These are phyloP conservation scores for Solanum hybrid DNA, from an alignment of 305 asterid genomes.

Conservation along the genomic window DNA sequence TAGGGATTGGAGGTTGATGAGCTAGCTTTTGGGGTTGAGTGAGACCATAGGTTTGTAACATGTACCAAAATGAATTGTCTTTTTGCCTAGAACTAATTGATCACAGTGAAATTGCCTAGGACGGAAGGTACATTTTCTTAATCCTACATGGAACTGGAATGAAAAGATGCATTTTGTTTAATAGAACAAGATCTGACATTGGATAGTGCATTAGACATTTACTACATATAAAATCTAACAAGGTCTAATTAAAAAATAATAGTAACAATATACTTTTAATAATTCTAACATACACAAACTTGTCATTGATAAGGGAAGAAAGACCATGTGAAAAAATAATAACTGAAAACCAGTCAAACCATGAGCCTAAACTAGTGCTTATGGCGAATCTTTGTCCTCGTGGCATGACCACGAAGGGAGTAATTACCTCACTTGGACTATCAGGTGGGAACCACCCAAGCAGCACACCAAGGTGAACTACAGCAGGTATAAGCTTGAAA, in stretches of 20 bases:
- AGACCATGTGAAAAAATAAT: constrained; percentile 9
- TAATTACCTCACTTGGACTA: constrained; percentile 62
- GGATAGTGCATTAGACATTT: constrained; percentile 5
- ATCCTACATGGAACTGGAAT: neutral
- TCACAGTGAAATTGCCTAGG: neutral
- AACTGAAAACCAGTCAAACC: constrained; percentile 16
- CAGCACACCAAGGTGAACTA: constrained; percentile 88
- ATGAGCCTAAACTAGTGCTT: neutral
- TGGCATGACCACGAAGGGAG: neutral
- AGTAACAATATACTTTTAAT: constrained; percentile 6
- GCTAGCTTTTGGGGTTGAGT: neutral
- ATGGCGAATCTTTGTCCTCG: neutral
- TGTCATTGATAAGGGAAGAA: constrained; percentile 12
- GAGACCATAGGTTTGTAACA: neutral
- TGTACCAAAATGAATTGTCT: neutral
- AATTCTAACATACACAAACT: constrained; percentile 26
- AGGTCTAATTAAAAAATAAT: constrained; percentile 4
- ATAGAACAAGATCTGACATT: neutral
- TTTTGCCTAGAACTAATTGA: neutral
- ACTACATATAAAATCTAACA: neutral
- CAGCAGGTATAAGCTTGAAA: constrained; percentile 96
- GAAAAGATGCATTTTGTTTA: neutral
- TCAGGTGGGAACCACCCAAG: constrained; percentile 93
- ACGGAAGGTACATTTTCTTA: neutral
- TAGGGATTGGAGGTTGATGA: neutral